Evolutionary conservation across 2,329 filamentous ascomycete genomes (phyloP), one percentile per base, ranked within the genome.

Genomic region (Fusarium pseudonygamai): DNA sequence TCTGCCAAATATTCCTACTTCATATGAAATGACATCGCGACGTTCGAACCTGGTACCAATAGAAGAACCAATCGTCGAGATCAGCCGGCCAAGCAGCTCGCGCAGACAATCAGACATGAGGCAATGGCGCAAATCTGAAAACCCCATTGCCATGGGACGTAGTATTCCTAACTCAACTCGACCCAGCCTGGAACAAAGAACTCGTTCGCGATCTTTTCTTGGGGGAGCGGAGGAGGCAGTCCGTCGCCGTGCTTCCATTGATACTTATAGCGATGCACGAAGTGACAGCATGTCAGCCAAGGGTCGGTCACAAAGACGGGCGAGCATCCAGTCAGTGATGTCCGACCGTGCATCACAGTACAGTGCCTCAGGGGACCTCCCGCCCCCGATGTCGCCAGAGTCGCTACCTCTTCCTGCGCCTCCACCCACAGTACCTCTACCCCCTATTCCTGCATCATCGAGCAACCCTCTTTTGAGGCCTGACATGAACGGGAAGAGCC

Each of bases 241-340:
- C 16, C 71, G 81, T 26, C 79, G 79, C 49, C 78, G 74, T 45
- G 80, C 82, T n/a, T 81, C 83, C 10, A 61, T 83, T 42, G 83
- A 80, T 40, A 65, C 69, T 9, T 79, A 81, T 32, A 69, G 59
- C 13, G 75, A 74, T 32, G 49, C 55, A 24, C 75, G 74, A n/a
- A 76, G 68, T 49, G 77, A 73, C 15, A 75, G 72, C 10, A 69
- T 76, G 7, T 73, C 67, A 20, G 45, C 53, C 47, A 77, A 72
- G 46, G 57, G 56, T 28, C 76, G 77, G 18, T 75, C 74, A 15
- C 69, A 75, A 39, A 78, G 78, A 47, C 73, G 80, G 60, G 73
- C 76, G 8, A 82, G 80, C 60, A 73, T 79, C 56, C 75, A 72
- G 36, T 80, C 78, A 16, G 53, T 74, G n/a, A 59, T 78, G 52